Conservation (phyloP, 2,329 filamentous ascomycete species). For the Epichloe sibirici region DNA sequence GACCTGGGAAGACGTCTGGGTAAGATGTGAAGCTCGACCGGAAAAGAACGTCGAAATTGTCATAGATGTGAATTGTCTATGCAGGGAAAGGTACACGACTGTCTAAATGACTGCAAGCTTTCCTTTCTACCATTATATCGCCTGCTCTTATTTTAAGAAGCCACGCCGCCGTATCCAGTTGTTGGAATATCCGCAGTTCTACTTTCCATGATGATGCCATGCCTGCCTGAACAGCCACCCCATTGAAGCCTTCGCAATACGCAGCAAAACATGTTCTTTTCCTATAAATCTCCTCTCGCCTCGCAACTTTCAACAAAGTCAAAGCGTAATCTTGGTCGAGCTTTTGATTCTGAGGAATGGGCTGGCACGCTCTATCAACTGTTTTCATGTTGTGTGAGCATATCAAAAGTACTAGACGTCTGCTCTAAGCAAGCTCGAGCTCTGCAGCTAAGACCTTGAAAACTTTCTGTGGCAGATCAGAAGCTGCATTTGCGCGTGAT, state of each 20-base stretch:
- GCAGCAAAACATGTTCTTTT: neutral
- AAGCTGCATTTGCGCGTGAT: constrained; percentile 43
- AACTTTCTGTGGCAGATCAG: constrained; percentile 50
- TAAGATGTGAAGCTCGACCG: no score
- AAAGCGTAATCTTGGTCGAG: neutral
- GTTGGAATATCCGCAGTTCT: neutral
- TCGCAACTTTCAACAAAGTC: neutral
- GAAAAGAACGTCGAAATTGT: no score
- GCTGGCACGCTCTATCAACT: neutral
- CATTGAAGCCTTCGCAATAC: neutral
- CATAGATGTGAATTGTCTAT: no score
- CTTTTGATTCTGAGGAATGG: neutral
- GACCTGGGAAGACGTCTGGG: no score
- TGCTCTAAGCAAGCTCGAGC: constrained; percentile 36
- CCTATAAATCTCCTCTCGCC: neutral
- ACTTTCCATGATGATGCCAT: neutral
- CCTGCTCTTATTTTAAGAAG: neutral
- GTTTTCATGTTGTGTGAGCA: neutral
- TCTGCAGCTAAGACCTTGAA: constrained; percentile 57
- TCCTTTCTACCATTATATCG: neutral
- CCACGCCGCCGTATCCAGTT: neutral
- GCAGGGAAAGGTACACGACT: no score
- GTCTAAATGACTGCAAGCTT: neutral
- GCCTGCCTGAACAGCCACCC: neutral
- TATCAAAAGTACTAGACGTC: neutral